Evolutionary conservation across 345 rosid species (phyloP).

Genomic region (Hibiscus mutabilis): DNA sequence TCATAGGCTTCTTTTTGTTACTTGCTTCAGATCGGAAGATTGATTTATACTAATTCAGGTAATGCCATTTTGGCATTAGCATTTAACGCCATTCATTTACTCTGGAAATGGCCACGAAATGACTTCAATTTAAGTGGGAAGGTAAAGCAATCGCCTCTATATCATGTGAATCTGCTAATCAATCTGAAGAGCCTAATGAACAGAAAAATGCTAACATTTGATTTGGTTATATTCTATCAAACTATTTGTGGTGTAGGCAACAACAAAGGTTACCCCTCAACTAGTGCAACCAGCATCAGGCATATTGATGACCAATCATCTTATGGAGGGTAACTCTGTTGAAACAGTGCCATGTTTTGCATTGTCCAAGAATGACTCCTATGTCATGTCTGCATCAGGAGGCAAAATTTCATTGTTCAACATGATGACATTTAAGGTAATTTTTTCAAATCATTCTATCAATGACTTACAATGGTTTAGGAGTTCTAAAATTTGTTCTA

Average conservation of each 20-base stretch:
- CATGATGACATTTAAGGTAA: slow-evolving; percentile 34
- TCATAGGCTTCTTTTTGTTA: background rate
- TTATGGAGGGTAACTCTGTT: slow-evolving; percentile 10
- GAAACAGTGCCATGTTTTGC: slow-evolving; percentile 31
- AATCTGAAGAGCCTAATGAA: background rate
- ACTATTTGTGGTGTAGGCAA: slow-evolving; percentile 25
- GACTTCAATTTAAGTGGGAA: slow-evolving; percentile 26
- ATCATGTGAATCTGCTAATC: background rate
- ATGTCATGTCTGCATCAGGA: slow-evolving; percentile 38
- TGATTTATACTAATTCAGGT: slow-evolving; percentile 36
- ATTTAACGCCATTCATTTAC: slow-evolving; percentile 24
- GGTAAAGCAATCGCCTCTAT: slow-evolving; percentile 16
- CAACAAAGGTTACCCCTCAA: slow-evolving; percentile 29
- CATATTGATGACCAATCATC: slow-evolving; percentile 34
- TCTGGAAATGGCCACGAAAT: slow-evolving; percentile 34
- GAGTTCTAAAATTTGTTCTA: background rate
- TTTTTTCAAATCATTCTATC: background rate
- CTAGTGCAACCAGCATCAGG: slow-evolving; percentile 22
- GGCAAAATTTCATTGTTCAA: slow-evolving; percentile 38
- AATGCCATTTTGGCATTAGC: slow-evolving; percentile 36
- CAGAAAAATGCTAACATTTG: background rate
- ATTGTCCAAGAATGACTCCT: slow-evolving; percentile 37
- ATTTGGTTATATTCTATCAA: background rate
- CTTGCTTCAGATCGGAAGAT: slow-evolving; percentile 29
- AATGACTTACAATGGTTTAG: background rate